Evolutionary conservation across 1,284 basidiomycete genomes (phyloP), one percentile per base, ranked within the genome.

Genomic region (Marasmius tenuissimus): DNA sequence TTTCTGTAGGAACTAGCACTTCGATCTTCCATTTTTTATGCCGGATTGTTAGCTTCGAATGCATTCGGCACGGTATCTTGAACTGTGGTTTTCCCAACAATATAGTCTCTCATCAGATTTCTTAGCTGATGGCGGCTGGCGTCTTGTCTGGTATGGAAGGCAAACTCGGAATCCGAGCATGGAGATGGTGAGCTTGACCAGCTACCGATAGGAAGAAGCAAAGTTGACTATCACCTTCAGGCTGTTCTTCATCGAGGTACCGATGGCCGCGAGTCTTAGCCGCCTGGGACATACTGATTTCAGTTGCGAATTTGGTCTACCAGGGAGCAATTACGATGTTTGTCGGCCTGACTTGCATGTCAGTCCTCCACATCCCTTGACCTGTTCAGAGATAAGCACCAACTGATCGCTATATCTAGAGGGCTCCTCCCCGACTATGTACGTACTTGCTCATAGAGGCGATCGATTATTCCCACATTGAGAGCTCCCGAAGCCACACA

Each of bases 101-200:
- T n/a, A 40, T 11, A 47, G 38, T 54, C 22, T 20, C 39, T 48
- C 37, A 27, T 56, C 37, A 22, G 18, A 40, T 2, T 27, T 58
- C 18, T 55, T 27, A 89, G 84, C 73, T 89, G 34, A 84, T 88
- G 71, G 87, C 88, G 10, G 88, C 87, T n/a, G 89, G 88, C 1
- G 88, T 93, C 58, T 78, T 93, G 18, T 77, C 80, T 5, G 80
- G 79, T 48, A 89, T 92, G 89, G 83, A 92, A 62, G 88, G 87
- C 1, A 79, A 78, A 59, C 75, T 80, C 27, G 89, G 90, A 0
- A 87, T 90, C 49, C 74, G 84, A n/a, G 89, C 87, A 4, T 93
- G 91, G 91, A 76, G 85, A 73, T 90, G 87, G 87, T 85, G 59
- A 53, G 77, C 4, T 68, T 1, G 34, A 4, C 9, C 0, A 27